These are phyloP conservation scores for Salpingoeca rosetta DNA, from an alignment of 78 protist genomes.

Conservation along the genomic window DNA sequence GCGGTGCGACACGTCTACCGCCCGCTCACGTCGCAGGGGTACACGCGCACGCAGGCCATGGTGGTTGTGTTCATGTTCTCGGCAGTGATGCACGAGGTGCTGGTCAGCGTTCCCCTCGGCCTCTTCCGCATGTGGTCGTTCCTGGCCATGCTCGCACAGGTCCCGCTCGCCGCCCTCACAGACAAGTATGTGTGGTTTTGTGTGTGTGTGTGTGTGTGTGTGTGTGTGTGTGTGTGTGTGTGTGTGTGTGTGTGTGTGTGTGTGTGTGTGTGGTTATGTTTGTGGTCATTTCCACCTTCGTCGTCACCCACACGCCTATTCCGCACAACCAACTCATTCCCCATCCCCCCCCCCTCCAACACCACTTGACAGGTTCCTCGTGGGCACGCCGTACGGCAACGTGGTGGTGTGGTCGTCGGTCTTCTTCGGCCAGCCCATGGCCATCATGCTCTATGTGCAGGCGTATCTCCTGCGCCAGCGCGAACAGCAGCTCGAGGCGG, in stretches of 20 bases:
- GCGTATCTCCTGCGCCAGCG: not conserved
- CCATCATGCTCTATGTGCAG: not conserved
- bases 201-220: too few species aligned
- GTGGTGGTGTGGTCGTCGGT: constrained; percentile 25
- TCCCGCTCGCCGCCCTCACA: constrained; percentile 1
- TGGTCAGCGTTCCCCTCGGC: constrained; percentile 27
- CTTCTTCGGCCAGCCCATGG: constrained; percentile 7
- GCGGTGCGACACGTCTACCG: constrained; percentile 43
- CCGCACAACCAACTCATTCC: too few species aligned
- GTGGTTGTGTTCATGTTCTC: constrained; percentile 52
- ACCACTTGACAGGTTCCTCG: not conserved
- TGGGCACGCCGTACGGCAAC: constrained; percentile 8
- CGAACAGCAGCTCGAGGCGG: too few species aligned
- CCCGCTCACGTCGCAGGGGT: constrained; percentile 8
- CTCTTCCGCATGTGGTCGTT: constrained; percentile 14
- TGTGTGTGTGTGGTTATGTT: too few species aligned
- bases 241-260: too few species aligned
- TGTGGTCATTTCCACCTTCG: too few species aligned
- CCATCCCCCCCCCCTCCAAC: too few species aligned
- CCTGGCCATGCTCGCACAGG: constrained; percentile 39
- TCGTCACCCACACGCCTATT: too few species aligned
- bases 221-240: too few species aligned
- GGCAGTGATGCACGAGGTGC: constrained; percentile 60
- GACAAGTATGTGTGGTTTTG: not conserved
- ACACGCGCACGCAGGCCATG: constrained; percentile 1